These are phyloP conservation scores for Citrus cavaleriei DNA, from an alignment of 345 rosid genomes.

Conservation along the genomic window DNA sequence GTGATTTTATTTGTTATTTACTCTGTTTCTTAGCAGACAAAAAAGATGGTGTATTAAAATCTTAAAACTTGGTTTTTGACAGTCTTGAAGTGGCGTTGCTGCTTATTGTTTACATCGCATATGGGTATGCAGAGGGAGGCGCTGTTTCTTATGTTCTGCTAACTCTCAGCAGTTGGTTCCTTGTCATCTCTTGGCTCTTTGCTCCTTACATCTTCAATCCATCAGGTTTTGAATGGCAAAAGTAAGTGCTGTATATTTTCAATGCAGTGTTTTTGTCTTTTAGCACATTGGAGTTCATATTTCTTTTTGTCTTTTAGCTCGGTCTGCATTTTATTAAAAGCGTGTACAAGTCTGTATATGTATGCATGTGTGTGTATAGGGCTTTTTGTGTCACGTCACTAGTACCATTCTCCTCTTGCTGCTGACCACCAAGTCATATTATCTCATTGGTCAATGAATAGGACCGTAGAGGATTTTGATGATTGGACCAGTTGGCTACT, in stretches of 20 bases:
- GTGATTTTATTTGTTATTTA: constrained; percentile 20
- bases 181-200: constrained; percentile 95
- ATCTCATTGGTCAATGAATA: constrained; percentile 27
- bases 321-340: no score
- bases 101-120: constrained; percentile 88
- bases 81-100: constrained; percentile 98
- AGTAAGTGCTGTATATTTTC: constrained; percentile 44
- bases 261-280: no score
- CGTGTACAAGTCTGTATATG: no score
- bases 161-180: constrained; percentile 96
- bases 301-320: no score
- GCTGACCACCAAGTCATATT: neutral
- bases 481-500: constrained; percentile 97
- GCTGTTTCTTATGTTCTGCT: constrained; percentile 70
- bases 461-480: constrained; percentile 99
- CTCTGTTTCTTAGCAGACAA: neutral
- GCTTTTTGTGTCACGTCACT: no score
- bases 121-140: constrained; percentile 77
- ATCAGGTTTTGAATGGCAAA: constrained; percentile 99
- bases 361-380: no score
- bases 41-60: constrained; percentile 3
- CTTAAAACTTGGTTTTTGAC: constrained; percentile 21
- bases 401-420: neutral
- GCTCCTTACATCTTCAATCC: constrained; percentile 99
- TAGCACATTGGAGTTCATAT: no score